Conservation (phyloP, 208 protist genomes). For the Crithidia mellificae region DNA sequence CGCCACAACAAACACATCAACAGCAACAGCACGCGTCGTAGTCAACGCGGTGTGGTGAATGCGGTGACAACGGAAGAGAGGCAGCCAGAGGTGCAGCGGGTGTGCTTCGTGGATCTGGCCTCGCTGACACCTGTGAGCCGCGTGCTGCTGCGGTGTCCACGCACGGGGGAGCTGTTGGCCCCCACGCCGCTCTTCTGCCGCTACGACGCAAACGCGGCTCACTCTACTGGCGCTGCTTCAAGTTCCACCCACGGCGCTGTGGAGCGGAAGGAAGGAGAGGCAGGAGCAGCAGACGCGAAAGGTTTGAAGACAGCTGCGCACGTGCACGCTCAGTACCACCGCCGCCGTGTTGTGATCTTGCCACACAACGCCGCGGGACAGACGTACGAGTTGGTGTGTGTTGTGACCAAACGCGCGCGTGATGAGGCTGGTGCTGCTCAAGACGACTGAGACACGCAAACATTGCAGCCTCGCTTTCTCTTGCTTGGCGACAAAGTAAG, state of each 20-base stretch:
- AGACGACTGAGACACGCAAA: neutral
- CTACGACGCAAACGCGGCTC: neutral
- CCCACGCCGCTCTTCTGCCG: constrained; percentile 22
- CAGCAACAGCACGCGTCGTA: no score
- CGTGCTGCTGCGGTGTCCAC: constrained; percentile 15
- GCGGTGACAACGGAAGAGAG: neutral
- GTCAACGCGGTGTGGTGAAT: no score
- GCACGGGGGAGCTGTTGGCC: constrained; percentile 13
- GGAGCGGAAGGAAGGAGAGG: neutral
- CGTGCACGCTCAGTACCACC: constrained; percentile 23
- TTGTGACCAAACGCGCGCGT: constrained; percentile 17
- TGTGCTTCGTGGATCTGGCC: constrained; percentile 27
- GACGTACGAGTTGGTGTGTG: constrained; percentile 17
- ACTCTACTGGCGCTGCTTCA: neutral
- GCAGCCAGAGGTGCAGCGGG: neutral
- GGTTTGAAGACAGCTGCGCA: neutral
- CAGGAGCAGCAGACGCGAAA: neutral
- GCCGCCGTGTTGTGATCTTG: constrained; percentile 25
- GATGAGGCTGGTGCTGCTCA: neutral
- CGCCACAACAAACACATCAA: neutral
- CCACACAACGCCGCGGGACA: constrained; percentile 12
- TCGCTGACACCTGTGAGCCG: constrained; percentile 3
- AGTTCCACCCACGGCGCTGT: neutral
- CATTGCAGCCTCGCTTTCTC: no score
- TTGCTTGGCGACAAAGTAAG: no score